A percentile compares a stretch with the other conserved stretches of the same genome.
Evolutionary conservation across 2,329 filamentous ascomycete genomes (phyloP).

Genomic region (Uncinocarpus reesii): DNA sequence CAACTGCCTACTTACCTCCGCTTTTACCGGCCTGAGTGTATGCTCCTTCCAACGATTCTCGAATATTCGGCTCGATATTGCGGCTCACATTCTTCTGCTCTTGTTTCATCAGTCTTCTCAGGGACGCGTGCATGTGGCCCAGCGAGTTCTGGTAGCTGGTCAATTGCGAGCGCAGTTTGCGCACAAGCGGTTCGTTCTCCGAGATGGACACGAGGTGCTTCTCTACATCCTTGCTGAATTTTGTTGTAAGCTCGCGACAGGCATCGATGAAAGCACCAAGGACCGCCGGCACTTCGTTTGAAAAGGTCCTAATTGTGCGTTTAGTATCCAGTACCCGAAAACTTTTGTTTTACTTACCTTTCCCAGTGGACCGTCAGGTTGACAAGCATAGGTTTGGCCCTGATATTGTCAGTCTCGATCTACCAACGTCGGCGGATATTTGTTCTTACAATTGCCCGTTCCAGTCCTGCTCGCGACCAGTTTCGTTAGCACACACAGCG

Average conservation of each 20-base stretch:
- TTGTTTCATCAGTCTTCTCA: background rate
- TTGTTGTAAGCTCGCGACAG: background rate
- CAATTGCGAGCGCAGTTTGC: background rate
- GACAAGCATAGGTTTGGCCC: constrained; percentile 10
- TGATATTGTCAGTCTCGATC: too few species aligned
- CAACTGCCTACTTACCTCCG: background rate
- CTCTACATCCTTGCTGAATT: background rate
- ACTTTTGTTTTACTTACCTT: constrained; percentile 8
- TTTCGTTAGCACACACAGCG: background rate
- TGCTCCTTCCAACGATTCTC: background rate
- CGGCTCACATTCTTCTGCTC: constrained; percentile 6
- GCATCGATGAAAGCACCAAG: background rate
- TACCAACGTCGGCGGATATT: background rate
- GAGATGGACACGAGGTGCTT: background rate
- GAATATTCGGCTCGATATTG: background rate
- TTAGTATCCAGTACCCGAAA: background rate
- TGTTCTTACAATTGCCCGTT: constrained; percentile 12
- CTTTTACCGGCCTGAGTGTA: background rate
- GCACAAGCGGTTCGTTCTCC: background rate
- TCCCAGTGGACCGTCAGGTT: constrained; percentile 10
- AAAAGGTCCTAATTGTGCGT: background rate
- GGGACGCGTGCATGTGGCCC: background rate
- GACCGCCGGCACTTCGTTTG: background rate
- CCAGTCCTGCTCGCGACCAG: constrained; percentile 9
- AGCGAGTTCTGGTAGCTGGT: background rate